A percentile compares a stretch with the other conserved stretches of the same genome.
phyloP scores from a whole-genome alignment of 441 rosid genomes.

The Eutrema salsugineum region DNA sequence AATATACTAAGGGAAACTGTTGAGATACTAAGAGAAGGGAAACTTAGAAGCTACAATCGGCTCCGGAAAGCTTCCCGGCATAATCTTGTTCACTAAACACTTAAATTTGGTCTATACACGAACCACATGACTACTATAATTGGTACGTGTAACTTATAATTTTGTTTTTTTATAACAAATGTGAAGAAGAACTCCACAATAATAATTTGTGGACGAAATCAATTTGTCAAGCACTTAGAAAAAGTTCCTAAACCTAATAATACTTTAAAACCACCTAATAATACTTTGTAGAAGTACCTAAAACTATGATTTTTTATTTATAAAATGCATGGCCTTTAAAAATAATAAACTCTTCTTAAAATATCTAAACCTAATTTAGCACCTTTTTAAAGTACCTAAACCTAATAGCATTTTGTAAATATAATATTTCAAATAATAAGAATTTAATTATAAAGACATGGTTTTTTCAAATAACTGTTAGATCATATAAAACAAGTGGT shows the following conservation, averaged over 20 bases:
- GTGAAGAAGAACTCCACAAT: not conserved
- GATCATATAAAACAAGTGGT: not conserved
- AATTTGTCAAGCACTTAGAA: not conserved
- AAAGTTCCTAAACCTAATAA: not conserved
- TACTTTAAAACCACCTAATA: slow-evolving; percentile 8
- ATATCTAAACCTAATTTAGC: not conserved
- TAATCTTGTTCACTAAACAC: too few relatives aligned
- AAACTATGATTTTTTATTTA: not conserved
- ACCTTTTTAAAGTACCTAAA: not conserved
- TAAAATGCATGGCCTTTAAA: not conserved
- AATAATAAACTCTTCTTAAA: not conserved
- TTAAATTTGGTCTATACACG: too few relatives aligned
- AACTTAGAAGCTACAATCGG: too few relatives aligned
- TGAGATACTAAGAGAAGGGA: not conserved
- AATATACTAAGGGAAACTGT: not conserved
- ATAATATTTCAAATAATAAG: not conserved
- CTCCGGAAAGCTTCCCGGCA: too few relatives aligned
- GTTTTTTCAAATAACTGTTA: not conserved
- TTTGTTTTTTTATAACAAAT: too few relatives aligned
- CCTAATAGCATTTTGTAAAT: not conserved
- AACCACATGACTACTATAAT: not conserved
- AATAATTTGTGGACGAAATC: not conserved
- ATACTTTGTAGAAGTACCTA: not conserved
- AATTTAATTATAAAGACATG: not conserved
- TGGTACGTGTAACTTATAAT: not conserved